phyloP scores from a whole-genome alignment of 192 early-diverging fungal species.

The Obelidium mucronatum region DNA sequence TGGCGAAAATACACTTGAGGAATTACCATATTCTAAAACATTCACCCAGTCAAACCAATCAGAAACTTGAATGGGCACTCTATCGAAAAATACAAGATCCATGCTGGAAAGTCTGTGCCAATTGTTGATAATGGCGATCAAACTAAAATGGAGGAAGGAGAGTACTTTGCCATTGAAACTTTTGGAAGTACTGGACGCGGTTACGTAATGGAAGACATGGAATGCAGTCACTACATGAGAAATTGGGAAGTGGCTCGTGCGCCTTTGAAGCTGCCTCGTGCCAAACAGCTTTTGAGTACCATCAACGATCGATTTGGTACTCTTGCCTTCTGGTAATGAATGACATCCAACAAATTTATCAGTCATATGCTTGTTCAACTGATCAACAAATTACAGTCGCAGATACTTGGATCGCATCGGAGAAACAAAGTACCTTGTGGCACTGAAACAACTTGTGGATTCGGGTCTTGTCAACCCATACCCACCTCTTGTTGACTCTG shows the following conservation, averaged over 20 bases:
- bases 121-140: conserved; percentile 88
- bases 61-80: conserved; percentile 97
- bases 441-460: conserved; percentile 86
- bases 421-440: conserved; percentile 88
- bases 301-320: conserved; percentile 94
- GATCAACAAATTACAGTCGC: conserved; percentile 63
- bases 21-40: no score
- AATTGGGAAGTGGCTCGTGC: conserved; percentile 65
- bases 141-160: conserved; percentile 97
- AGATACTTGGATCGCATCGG: conserved; percentile 94
- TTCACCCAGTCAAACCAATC: conserved; percentile 79
- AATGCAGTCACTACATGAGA: conserved; percentile 91
- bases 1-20: no score
- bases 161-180: conserved; percentile 96
- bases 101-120: conserved; percentile 93
- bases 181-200: conserved; percentile 96
- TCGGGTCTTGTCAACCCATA: conserved; percentile 82
- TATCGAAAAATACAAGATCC: conserved; percentile 91
- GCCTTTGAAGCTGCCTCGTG: conserved; percentile 73
- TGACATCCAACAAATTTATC: no score
- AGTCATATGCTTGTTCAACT: no score
- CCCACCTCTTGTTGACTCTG: conserved; percentile 86
- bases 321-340: conserved; percentile 87
- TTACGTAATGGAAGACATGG: conserved; percentile 87
- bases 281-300: conserved; percentile 77